Evolutionary conservation across 2,329 filamentous ascomycete species (phyloP), one percentile per base, ranked within the genome.

Genomic region (Geosmithia putterillii): DNA sequence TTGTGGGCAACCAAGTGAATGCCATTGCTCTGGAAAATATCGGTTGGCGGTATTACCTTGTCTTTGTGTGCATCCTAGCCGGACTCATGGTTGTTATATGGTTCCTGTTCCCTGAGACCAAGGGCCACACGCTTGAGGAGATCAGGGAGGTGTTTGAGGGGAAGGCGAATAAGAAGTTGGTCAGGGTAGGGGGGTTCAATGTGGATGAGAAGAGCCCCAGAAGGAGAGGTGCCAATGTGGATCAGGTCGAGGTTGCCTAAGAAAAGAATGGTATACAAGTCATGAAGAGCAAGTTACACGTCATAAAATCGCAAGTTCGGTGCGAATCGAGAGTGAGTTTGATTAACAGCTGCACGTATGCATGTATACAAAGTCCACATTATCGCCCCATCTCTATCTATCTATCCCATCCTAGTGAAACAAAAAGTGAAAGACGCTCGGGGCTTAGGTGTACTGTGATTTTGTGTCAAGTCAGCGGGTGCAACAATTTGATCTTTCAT

Each of bases 1-100:
- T 66, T 41, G 60, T 58, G 21, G 55, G 56, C 2, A 66, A 63
- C 14, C n/a, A n/a, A n/a, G 62, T 65, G 36, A 66, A 65, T 42
- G 62, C 63, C 0, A 57, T 65, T 17, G 61, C 54, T 0, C 50
- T 66, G 2, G 50, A 63, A 34, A 54, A 51, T 5, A 59, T 66
- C 20, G 59, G 59, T 3, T 66, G 62, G 62, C 63, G 56, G 46
- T 63, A 61, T 41, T 66, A 66, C 54, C 61, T 64, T 19, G 62
- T 61, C 45, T 65, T 63, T 50, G 64, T 61, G 42, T 54, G 62
- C 28, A 64, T 60, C 60, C 56, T 66, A 5, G 53, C 54, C 3
- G 45, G 63, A 2, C 53, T 65, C 14, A 59, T 66, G 45, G 5
- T 60, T 19, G 48, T 60, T 6, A 59, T 64, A 0, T 67, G 63